Evolutionary conservation across 2,329 filamentous ascomycete species (phyloP).

Genomic region (Sclerotinia nivalis): DNA sequence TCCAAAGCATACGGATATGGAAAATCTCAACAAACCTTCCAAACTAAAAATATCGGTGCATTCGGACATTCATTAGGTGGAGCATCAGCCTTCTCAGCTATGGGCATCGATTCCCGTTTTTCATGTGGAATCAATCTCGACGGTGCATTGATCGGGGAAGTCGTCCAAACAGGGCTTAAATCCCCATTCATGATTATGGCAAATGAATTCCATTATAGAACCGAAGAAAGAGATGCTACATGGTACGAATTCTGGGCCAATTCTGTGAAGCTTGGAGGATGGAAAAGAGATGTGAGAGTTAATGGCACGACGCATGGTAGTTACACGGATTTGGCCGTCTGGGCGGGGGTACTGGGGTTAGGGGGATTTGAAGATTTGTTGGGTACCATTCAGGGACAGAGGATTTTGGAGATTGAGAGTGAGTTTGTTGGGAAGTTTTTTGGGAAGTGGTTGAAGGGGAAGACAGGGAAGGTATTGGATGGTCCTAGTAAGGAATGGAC

Average conservation of each 20-base stretch:
- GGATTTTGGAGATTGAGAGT: conserved; percentile 32
- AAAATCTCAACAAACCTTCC: background rate
- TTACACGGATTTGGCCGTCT: conserved; percentile 38
- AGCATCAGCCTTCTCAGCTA: conserved; percentile 41
- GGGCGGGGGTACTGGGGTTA: conserved; percentile 1
- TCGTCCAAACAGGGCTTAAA: conserved; percentile 34
- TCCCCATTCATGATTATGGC: conserved; percentile 42
- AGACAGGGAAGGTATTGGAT: conserved; percentile 24
- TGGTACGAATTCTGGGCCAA: conserved; percentile 39
- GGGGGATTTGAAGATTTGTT: conserved; percentile 16
- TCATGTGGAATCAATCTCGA: conserved; percentile 45
- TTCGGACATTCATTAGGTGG: conserved; percentile 43
- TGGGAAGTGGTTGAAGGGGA: conserved; percentile 30
- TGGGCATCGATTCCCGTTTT: conserved; percentile 40
- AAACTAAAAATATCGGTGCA: conserved; percentile 33
- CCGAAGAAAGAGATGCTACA: conserved; percentile 27
- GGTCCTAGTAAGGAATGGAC: conserved; percentile 29
- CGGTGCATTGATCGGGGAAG: conserved; percentile 41
- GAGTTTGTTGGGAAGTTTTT: conserved; percentile 34
- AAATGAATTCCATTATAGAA: conserved; percentile 35
- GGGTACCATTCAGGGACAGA: conserved; percentile 32
- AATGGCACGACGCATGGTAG: conserved; percentile 39
- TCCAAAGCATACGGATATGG: background rate
- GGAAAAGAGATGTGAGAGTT: conserved; percentile 41
- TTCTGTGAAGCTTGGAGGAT: conserved; percentile 29